phyloP scores from a whole-genome alignment of 2,329 filamentous ascomycete species.

The Cytospora schulzeri region DNA sequence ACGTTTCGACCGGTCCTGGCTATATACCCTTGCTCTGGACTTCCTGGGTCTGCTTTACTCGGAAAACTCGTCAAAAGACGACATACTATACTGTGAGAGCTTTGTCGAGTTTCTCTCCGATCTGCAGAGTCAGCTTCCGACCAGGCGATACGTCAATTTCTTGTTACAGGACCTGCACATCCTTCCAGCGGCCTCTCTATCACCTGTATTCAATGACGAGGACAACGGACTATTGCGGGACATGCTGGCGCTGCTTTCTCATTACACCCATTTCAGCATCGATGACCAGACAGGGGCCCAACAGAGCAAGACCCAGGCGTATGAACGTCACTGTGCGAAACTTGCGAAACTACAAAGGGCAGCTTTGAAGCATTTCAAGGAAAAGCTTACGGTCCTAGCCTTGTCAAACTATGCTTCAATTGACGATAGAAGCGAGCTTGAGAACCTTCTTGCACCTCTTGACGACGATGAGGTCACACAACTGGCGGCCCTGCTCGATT shows the following conservation, averaged over 20 bases:
- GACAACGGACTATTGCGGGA: conserved; percentile 79
- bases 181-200: conserved; percentile 74
- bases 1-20: conserved; percentile 90
- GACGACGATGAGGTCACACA: conserved; percentile 73
- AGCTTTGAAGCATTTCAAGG: conserved; percentile 79
- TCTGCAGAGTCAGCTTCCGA: conserved; percentile 89
- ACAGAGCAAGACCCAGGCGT: conserved; percentile 70
- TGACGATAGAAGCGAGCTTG: conserved; percentile 76
- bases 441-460: conserved; percentile 71
- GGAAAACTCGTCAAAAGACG: conserved; percentile 56
- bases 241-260: conserved; percentile 75
- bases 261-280: conserved; percentile 87
- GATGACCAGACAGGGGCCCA: conserved; percentile 88
- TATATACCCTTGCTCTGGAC: conserved; percentile 82
- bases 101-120: conserved; percentile 90
- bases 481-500: conserved; percentile 70
- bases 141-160: conserved; percentile 88
- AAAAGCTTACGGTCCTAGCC: conserved; percentile 87
- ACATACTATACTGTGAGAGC: conserved; percentile 84
- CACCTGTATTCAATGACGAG: conserved; percentile 74
- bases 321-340: conserved; percentile 75
- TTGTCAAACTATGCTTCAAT: conserved; percentile 91
- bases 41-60: conserved; percentile 76
- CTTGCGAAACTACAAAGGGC: conserved; percentile 80
- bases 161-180: conserved; percentile 85